Conservation (phyloP, 1,284 basidiomycete genomes). For the Microbotryomycetes sp. region DNA sequence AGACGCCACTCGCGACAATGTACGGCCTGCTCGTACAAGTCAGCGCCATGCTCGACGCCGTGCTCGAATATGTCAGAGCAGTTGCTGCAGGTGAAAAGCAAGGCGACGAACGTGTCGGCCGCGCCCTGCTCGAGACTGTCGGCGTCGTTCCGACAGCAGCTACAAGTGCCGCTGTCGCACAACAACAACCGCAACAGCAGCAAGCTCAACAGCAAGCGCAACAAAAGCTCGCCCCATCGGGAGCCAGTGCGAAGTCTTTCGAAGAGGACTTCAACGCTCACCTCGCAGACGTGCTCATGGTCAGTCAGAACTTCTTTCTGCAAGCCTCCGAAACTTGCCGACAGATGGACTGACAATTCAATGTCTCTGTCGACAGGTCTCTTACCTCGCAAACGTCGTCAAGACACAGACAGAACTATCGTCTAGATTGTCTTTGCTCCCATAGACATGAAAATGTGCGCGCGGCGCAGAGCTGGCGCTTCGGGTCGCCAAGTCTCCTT, state of each 20-base stretch:
- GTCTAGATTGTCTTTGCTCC: slow-evolving; percentile 73
- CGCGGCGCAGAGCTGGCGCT: no score
- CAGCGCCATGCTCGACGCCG: slow-evolving; percentile 59
- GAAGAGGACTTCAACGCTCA: slow-evolving; percentile 57
- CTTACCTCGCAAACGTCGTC: slow-evolving; percentile 89
- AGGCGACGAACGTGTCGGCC: slow-evolving; percentile 80
- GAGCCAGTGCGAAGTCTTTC: slow-evolving; percentile 42
- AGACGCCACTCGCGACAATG: slow-evolving; percentile 42
- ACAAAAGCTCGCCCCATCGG: slow-evolving; percentile 45
- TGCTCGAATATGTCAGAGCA: slow-evolving; percentile 74
- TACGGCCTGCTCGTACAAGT: slow-evolving; percentile 36
- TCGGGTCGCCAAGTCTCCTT: no score
- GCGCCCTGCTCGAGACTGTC: slow-evolving; percentile 87
- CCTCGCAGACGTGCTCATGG: slow-evolving; percentile 51
- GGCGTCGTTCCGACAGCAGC: slow-evolving; percentile 41
- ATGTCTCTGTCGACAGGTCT: slow-evolving; percentile 55
- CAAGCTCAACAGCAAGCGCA: slow-evolving; percentile 44
- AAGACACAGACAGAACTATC: slow-evolving; percentile 91
- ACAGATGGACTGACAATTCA: neutral
- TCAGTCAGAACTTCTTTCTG: slow-evolving; percentile 40
- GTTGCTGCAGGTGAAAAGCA: slow-evolving; percentile 70
- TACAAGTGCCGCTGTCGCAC: neutral
- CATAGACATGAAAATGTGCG: no score
- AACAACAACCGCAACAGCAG: slow-evolving; percentile 36
- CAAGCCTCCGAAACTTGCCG: neutral